phyloP scores from a whole-genome alignment of 2,329 filamentous ascomycete genomes.

The Fonsecaea pedrosoi region DNA sequence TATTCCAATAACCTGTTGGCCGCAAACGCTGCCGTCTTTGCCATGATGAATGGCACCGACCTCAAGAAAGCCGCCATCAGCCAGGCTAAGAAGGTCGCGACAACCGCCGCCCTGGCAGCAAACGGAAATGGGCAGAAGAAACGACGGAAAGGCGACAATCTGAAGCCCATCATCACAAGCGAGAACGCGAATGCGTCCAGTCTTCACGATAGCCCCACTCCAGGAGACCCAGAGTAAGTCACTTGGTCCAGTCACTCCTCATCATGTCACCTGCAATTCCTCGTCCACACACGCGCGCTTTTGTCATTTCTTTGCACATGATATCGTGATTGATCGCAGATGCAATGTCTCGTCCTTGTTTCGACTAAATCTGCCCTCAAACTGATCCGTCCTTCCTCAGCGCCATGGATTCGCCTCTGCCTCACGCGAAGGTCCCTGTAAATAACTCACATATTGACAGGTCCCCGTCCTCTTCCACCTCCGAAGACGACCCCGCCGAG shows the following conservation, averaged over 20 bases:
- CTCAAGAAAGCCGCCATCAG: constrained; percentile 70
- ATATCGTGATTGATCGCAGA: constrained; percentile 21
- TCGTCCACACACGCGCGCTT: constrained; percentile 9
- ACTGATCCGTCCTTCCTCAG: constrained; percentile 39
- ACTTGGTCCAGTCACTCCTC: constrained; percentile 12
- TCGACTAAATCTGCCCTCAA: constrained; percentile 24
- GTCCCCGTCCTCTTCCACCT: constrained; percentile 78
- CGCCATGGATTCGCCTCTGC: constrained; percentile 47
- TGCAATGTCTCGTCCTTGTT: constrained; percentile 12
- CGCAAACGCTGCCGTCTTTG: constrained; percentile 39
- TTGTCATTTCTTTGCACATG: constrained; percentile 18
- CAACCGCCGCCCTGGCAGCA: constrained; percentile 51
- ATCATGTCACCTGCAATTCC: constrained; percentile 5
- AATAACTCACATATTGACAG: constrained; percentile 67
- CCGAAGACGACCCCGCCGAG: constrained; percentile 78
- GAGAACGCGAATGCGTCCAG: constrained; percentile 50
- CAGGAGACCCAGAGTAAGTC: constrained; percentile 45
- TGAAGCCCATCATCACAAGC: constrained; percentile 72
- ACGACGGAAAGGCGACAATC: constrained; percentile 67
- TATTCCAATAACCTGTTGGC: constrained; percentile 34
- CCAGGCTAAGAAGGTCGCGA: constrained; percentile 70
- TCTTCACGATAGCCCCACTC: constrained; percentile 47
- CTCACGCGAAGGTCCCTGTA: constrained; percentile 51
- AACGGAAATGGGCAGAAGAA: constrained; percentile 68
- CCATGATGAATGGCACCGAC: constrained; percentile 68